Percentiles rank a stretch among this genome's conserved stretches.
phyloP scores from a whole-genome alignment of 2,329 filamentous ascomycete species.

The Cladosporium sp. region DNA sequence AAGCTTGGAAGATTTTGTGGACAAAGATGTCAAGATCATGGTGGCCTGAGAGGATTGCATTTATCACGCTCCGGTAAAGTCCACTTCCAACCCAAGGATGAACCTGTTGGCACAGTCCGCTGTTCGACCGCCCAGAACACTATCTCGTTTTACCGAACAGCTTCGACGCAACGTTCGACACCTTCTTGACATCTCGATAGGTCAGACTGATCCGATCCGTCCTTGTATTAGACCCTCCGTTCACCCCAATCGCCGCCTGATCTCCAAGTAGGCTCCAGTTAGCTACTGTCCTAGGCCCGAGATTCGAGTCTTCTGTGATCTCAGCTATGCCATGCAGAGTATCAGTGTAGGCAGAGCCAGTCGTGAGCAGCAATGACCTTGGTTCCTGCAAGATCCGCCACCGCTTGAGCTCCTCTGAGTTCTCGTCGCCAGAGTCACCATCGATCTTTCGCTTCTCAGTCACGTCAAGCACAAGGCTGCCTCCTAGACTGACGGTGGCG shows the following conservation, averaged over 20 bases:
- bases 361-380: slow-evolving; percentile 74
- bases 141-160: slow-evolving; percentile 51
- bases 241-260: slow-evolving; percentile 37
- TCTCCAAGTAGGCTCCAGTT: slow-evolving; percentile 71
- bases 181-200: slow-evolving; percentile 83
- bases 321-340: slow-evolving; percentile 75
- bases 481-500: slow-evolving; percentile 84
- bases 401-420: slow-evolving; percentile 28
- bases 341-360: slow-evolving; percentile 65
- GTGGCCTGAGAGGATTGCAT: background rate
- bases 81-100: background rate
- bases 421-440: background rate
- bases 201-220: slow-evolving; percentile 70
- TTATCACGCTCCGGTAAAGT: background rate
- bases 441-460: slow-evolving; percentile 48
- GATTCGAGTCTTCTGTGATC: slow-evolving; percentile 61
- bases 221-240: slow-evolving; percentile 59
- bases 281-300: slow-evolving; percentile 58
- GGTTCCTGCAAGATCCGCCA: slow-evolving; percentile 78
- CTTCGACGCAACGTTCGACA: slow-evolving; percentile 71
- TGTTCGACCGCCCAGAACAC: background rate
- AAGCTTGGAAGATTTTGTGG: background rate
- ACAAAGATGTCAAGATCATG: background rate
- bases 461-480: slow-evolving; percentile 75
- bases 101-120: background rate